Conservation (phyloP, 2,329 filamentous ascomycete genomes). For the Monilinia polystroma region DNA sequence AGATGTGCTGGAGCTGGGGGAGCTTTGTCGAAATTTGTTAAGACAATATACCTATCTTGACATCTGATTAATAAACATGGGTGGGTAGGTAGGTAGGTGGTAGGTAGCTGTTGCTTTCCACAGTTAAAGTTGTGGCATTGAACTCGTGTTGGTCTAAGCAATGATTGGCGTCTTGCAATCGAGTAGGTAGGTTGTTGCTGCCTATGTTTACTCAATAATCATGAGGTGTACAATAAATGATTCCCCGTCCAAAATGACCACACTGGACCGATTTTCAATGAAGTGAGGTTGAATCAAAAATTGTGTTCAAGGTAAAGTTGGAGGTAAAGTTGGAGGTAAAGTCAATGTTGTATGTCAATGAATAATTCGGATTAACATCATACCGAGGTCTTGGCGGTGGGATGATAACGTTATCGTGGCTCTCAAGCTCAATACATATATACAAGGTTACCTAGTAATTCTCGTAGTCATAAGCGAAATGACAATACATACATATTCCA, state of each 20-base stretch:
- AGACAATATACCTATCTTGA: background rate
- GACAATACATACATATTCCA: background rate
- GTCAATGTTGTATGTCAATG: background rate
- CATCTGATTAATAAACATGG: background rate
- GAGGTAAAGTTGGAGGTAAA: background rate
- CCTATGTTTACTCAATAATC: background rate
- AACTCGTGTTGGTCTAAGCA: constrained; percentile 1
- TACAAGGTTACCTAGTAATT: background rate
- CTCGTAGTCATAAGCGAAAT: too few relatives aligned
- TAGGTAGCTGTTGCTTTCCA: constrained; percentile 10
- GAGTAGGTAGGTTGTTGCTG: background rate
- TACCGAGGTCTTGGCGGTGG: constrained; percentile 1
- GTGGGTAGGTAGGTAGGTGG: too few relatives aligned
- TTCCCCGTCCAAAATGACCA: background rate
- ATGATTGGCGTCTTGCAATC: constrained; percentile 1
- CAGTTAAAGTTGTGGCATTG: background rate
- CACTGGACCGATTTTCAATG: background rate
- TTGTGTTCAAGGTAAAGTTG: too few relatives aligned
- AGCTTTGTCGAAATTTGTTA: background rate
- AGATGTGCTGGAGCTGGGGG: background rate
- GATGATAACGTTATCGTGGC: background rate
- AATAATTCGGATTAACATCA: background rate
- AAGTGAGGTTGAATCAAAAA: background rate
- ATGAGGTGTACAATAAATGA: too few relatives aligned
- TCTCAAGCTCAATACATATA: background rate